Percentiles rank a stretch among this genome's conserved stretches.
These are phyloP conservation scores for Colletotrichum destructivum DNA, from an alignment of 2,329 filamentous ascomycete genomes.

Conservation along the genomic window DNA sequence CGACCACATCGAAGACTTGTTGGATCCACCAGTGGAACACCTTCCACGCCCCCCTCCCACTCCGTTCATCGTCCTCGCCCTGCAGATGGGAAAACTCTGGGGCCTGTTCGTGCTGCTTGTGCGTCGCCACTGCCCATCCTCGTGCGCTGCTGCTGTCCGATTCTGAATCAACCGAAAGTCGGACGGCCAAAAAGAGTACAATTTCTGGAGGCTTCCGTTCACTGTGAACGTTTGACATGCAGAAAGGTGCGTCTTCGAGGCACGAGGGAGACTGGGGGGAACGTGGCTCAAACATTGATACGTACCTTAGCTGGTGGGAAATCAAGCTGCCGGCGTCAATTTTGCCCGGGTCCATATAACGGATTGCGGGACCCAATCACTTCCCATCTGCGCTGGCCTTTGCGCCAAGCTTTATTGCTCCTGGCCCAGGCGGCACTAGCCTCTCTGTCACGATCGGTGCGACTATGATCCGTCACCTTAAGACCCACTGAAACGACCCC, in stretches of 20 bases:
- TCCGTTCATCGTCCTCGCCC: conserved; percentile 30
- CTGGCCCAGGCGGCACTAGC: conserved; percentile 17
- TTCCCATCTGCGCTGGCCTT: conserved; percentile 19
- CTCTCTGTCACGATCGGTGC: not conserved
- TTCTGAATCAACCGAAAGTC: conserved; percentile 12
- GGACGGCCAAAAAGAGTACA: not conserved
- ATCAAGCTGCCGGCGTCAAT: conserved; percentile 29
- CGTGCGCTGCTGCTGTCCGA: conserved; percentile 1
- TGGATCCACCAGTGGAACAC: conserved; percentile 41
- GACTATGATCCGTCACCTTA: not conserved
- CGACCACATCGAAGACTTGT: conserved; percentile 40
- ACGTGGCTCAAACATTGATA: conserved; percentile 7
- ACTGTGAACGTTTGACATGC: not conserved
- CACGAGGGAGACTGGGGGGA: conserved; percentile 18
- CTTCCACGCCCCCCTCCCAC: conserved; percentile 36
- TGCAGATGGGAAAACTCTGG: conserved; percentile 37
- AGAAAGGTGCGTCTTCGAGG: conserved; percentile 8
- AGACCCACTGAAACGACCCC: conserved; percentile 34
- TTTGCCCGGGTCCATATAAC: conserved; percentile 33
- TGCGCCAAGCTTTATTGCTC: conserved; percentile 31
- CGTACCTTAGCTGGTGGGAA: conserved; percentile 15
- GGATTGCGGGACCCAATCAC: conserved; percentile 29
- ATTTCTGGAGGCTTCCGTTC: not conserved
- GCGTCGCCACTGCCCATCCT: conserved; percentile 6
- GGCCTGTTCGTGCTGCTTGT: conserved; percentile 34